These are phyloP conservation scores for Cucurbita pepo DNA, from an alignment of 306 rosid genomes.

Conservation along the genomic window DNA sequence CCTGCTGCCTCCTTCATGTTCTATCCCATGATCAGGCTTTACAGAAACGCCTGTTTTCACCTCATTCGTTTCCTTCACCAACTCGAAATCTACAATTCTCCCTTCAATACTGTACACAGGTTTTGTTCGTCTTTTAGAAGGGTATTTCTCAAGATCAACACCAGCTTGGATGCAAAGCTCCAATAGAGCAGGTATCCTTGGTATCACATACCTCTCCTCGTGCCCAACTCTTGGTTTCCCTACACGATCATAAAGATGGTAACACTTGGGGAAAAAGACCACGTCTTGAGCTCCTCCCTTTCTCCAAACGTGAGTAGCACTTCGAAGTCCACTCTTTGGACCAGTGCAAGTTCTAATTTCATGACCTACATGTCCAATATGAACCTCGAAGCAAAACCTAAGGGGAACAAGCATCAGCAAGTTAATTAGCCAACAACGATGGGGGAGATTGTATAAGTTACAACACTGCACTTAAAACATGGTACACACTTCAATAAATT, in stretches of 20 bases:
- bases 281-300: conserved; percentile 53
- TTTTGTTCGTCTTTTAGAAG: conserved; percentile 63
- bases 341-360: conserved; percentile 66
- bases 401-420: neutral
- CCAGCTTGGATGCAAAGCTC: conserved; percentile 91
- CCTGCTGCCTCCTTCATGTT: conserved; percentile 12
- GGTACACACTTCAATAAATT: neutral
- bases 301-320: conserved; percentile 55
- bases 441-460: neutral
- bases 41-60: conserved; percentile 2
- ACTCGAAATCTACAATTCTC: conserved; percentile 77
- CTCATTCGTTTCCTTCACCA: conserved; percentile 15
- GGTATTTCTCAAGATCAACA: conserved; percentile 37
- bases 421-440: neutral
- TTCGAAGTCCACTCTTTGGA: conserved; percentile 42
- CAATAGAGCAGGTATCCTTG: conserved; percentile 55
- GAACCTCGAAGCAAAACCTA: conserved; percentile 59
- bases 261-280: conserved; percentile 48
- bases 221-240: conserved; percentile 76
- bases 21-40: conserved; percentile 9
- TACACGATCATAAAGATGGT: conserved; percentile 72
- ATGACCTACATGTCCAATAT: conserved; percentile 62
- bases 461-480: neutral
- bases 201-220: conserved; percentile 37
- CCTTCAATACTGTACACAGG: conserved; percentile 75